A percentile compares a stretch with the other conserved stretches of the same genome.
phyloP scores from a whole-genome alignment of 495 filamentous ascomycete genomes.

The Aspergillus avenaceus region DNA sequence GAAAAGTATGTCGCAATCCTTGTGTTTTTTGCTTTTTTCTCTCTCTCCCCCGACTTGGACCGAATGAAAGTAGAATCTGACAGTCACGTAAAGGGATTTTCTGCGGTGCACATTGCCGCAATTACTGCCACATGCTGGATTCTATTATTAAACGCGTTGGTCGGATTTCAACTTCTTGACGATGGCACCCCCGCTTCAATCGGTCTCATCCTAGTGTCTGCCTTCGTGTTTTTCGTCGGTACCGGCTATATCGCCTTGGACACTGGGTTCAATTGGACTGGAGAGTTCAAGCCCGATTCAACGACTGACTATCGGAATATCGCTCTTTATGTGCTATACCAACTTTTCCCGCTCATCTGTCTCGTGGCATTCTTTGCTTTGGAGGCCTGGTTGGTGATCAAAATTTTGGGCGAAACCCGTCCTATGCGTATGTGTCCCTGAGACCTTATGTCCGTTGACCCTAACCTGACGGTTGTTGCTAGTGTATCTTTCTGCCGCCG shows the following conservation, averaged over 20 bases:
- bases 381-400: slow-evolving; percentile 76
- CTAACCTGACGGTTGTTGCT: slow-evolving; percentile 18
- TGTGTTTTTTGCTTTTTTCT: too few species aligned
- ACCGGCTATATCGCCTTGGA: slow-evolving; percentile 95
- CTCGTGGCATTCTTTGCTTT: slow-evolving; percentile 77
- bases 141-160: slow-evolving; percentile 83
- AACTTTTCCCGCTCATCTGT: slow-evolving; percentile 85
- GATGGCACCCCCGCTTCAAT: slow-evolving; percentile 86
- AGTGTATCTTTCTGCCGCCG: slow-evolving; percentile 74
- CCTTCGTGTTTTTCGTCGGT: slow-evolving; percentile 71
- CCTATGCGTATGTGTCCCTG: slow-evolving; percentile 69
- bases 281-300: slow-evolving; percentile 61
- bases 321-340: slow-evolving; percentile 89
- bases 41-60: too few species aligned
- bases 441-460: not conserved
- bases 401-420: slow-evolving; percentile 76
- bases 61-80: not conserved
- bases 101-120: slow-evolving; percentile 85
- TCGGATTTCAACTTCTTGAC: slow-evolving; percentile 91
- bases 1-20: slow-evolving; percentile 34
- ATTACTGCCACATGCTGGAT: slow-evolving; percentile 89
- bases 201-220: slow-evolving; percentile 68
- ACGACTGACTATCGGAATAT: slow-evolving; percentile 63
- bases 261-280: slow-evolving; percentile 83
- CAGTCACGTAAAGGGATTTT: slow-evolving; percentile 65